A percentile compares a stretch with the other conserved stretches of the same genome.
Evolutionary conservation across 352 stramenopile species (phyloP).

Genomic region (Phytophthora quininea): DNA sequence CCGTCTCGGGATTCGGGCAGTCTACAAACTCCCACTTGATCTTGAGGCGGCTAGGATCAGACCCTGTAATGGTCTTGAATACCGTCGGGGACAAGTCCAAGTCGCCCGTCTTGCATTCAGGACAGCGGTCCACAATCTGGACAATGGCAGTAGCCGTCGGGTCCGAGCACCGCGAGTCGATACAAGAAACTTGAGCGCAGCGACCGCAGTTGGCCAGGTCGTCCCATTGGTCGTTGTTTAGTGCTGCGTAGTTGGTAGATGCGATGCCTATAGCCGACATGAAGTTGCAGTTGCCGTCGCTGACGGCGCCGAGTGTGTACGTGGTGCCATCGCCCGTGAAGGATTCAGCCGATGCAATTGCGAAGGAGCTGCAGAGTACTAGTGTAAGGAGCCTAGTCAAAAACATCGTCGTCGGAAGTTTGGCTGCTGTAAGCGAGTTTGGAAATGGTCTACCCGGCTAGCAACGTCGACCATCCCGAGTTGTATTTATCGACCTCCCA

Average conservation of each 20-base stretch:
- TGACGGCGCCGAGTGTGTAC: slow-evolving; percentile 44
- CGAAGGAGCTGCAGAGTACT: slow-evolving; percentile 4
- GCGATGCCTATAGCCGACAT: slow-evolving; percentile 42
- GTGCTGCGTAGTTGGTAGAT: slow-evolving; percentile 48
- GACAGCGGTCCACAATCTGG: slow-evolving; percentile 46
- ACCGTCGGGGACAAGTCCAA: slow-evolving; percentile 41
- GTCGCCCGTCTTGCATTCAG: slow-evolving; percentile 44
- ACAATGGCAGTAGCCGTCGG: slow-evolving; percentile 21
- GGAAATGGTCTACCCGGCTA: too few relatives aligned
- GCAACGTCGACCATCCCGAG: too few relatives aligned
- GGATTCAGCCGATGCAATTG: slow-evolving; percentile 15
- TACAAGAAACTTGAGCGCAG: slow-evolving; percentile 50
- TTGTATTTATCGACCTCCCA: too few relatives aligned
- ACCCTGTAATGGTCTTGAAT: slow-evolving; percentile 41
- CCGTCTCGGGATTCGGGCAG: slow-evolving; percentile 33
- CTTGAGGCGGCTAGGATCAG: slow-evolving; percentile 30
- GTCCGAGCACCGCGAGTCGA: slow-evolving; percentile 31
- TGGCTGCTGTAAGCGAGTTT: slow-evolving; percentile 21
- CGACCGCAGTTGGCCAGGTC: slow-evolving; percentile 42
- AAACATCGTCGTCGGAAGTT: too few relatives aligned
- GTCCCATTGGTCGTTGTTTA: slow-evolving; percentile 60
- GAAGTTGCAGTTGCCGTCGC: slow-evolving; percentile 58
- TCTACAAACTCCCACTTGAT: slow-evolving; percentile 52
- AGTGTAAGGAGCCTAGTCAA: too few relatives aligned
- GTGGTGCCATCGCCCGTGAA: slow-evolving; percentile 49